Evolutionary conservation across 768 basidiomycete species (phyloP), one percentile per base, ranked within the genome.

Genomic region (Baorangia bicolor): DNA sequence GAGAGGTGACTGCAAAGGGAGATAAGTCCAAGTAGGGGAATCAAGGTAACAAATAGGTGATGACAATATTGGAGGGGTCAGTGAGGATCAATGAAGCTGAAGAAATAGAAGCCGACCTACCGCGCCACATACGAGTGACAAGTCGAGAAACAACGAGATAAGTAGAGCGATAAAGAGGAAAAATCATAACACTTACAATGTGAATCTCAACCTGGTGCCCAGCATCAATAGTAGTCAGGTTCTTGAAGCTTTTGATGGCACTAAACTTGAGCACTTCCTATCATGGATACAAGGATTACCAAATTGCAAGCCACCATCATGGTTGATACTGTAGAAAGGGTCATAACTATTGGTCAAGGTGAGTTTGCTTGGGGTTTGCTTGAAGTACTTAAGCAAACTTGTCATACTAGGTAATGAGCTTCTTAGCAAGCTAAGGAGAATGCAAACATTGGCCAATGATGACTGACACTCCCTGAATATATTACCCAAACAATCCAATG

Each of bases 301-400:
- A 0, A 94, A 97, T 64, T 85, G 90, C 33, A 94, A 97, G 68
- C 94, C 94, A 2, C 94, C 94, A 2, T 85, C 91, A 33, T 98
- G 95, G 95, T 79, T 98, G 44, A 91, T 92, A 66, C 81, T 21
- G 94, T 94, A 37, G 96, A 98, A 67, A 84, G 87, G 33, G 86
- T 97, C 40, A 95, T 98, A 61, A 94, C 95, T 12, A 72, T 91
- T 42, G 88, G 88, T 2, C 92, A 96, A 81, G 95, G 95, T 93
- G 65, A 59, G 77, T 47, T 51, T 13, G 16, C 37, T 39, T 45
- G 28, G 33, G 10, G 41, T 9, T 48, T 9, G 41, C 20, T 39
- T 12, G 25, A 48, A 12, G 44, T n/a, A 10, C 9, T 8, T 11
- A 11, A 23, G 31, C 56, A 62, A 23, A 67, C 25, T 14, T 53